Base-by-base conservation (phyloP, 805 yeast genomes). In the Teunomyces gatunensis region DNA sequence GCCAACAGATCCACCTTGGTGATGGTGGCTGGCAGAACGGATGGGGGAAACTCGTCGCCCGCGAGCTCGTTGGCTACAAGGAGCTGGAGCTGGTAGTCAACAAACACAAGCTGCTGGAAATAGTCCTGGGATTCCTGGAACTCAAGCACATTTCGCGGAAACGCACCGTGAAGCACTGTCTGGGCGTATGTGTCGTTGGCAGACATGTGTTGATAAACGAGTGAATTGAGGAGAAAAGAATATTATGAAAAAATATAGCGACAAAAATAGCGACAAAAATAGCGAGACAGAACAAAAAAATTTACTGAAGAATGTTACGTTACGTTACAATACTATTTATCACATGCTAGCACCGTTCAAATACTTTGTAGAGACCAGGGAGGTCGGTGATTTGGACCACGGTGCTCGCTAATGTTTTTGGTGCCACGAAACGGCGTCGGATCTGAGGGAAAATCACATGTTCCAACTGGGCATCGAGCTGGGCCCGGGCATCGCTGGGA, bases 321-420 rank as follows among this genome's bases (percentile, higher is more conserved):
- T 7, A 30, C 4, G 18, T 32, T 32, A 32, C 18, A 32, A 13
- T 13, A 7, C 15, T 10, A 4, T 18, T 32, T 13, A 9, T 32
- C 18, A 32, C 17, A 32, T 32, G 15, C 37, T 57, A 87, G 58
- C 99, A 94, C 61, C 99, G 75, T 69, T 94, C 99, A 71, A 94
- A 94, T 4, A 95, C 96, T 57, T 77, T 80, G 65, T 94, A 94
- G 47, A 94, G 70, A 0, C 96, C 96, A 1, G 98, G 98, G 27
- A 94, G 65, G 60, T 85, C 90, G 0, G 99, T 97, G 33, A 94
- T 81, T 63, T 92, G 96, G 4, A 88, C 78, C 3, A 90, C 81
- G 47, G 81, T 84, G 11, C 71, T 59, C 4, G 65, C 54, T 32
- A 89, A 55, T 2, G 58, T 59, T 11, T 70, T 70, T 0, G 95